Conservation (phyloP, 1,284 basidiomycete species). For the Rhodotorula sp. region DNA sequence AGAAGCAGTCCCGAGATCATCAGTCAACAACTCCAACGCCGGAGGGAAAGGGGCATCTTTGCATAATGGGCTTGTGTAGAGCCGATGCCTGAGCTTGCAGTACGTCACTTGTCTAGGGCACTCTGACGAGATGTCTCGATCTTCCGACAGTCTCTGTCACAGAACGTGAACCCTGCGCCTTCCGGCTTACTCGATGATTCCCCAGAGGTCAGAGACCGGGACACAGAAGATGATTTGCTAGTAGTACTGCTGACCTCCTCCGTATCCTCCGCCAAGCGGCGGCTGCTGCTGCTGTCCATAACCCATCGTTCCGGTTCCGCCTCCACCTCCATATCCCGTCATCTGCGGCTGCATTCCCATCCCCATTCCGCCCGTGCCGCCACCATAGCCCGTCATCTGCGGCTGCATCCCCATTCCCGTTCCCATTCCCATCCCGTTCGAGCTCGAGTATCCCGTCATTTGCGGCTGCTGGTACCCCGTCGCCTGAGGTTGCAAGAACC, state of each 20-base stretch:
- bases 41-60: too few relatives aligned
- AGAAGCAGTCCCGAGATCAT: too few relatives aligned
- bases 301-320: not conserved
- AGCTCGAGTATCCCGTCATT: not conserved
- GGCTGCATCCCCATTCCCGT: constrained; percentile 18
- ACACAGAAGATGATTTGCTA: too few relatives aligned
- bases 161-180: too few relatives aligned
- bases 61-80: too few relatives aligned
- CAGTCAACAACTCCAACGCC: too few relatives aligned
- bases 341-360: constrained; percentile 7
- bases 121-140: too few relatives aligned
- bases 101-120: too few relatives aligned
- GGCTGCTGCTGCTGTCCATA: not conserved
- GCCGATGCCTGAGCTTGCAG: too few relatives aligned
- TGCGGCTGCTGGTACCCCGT: not conserved
- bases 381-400: constrained; percentile 27
- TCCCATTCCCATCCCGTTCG: not conserved
- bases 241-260: not conserved
- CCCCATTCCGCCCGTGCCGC: not conserved
- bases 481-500: not conserved
- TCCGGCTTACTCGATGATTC: too few relatives aligned
- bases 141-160: too few relatives aligned
- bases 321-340: constrained; percentile 4
- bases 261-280: not conserved
- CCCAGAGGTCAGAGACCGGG: too few relatives aligned